phyloP scores from a whole-genome alignment of 2,329 filamentous ascomycete genomes.

The Penicillium nordicum region DNA sequence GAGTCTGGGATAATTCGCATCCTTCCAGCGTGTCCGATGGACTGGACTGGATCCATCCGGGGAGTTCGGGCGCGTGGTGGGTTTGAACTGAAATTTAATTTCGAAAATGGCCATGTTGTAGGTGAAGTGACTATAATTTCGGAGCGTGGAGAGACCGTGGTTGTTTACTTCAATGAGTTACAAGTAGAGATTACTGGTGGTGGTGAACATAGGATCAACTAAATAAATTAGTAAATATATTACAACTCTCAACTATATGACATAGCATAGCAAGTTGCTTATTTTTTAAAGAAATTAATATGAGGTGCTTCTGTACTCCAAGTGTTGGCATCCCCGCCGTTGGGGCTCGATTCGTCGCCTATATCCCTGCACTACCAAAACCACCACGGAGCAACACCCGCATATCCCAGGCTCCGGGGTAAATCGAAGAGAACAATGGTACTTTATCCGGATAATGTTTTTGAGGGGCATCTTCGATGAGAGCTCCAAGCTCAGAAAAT shows the following conservation, averaged over 20 bases:
- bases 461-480: not conserved
- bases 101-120: slow-evolving; percentile 29
- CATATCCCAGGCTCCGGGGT: slow-evolving; percentile 2
- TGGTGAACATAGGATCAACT: slow-evolving; percentile 6
- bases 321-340: too few species aligned
- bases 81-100: slow-evolving; percentile 39
- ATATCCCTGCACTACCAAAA: slow-evolving; percentile 6
- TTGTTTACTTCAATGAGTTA: slow-evolving; percentile 19
- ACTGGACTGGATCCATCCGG: slow-evolving; percentile 37
- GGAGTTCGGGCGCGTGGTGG: slow-evolving; percentile 38
- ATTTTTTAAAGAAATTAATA: too few species aligned
- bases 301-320: not conserved
- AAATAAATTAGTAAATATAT: not conserved
- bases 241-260: not conserved
- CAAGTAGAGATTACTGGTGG: slow-evolving; percentile 13
- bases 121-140: slow-evolving; percentile 17
- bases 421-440: not conserved
- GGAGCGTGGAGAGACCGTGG: slow-evolving; percentile 9
- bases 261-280: too few species aligned
- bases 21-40: slow-evolving; percentile 39
- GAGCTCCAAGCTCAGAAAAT: not conserved
- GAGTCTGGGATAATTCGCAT: slow-evolving; percentile 35
- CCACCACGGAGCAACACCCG: slow-evolving; percentile 10
- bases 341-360: not conserved
- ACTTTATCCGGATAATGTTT: not conserved